A percentile compares a stretch with the other conserved stretches of the same genome.
Conservation (phyloP, 768 basidiomycete species). For the Boletus rex-veris region DNA sequence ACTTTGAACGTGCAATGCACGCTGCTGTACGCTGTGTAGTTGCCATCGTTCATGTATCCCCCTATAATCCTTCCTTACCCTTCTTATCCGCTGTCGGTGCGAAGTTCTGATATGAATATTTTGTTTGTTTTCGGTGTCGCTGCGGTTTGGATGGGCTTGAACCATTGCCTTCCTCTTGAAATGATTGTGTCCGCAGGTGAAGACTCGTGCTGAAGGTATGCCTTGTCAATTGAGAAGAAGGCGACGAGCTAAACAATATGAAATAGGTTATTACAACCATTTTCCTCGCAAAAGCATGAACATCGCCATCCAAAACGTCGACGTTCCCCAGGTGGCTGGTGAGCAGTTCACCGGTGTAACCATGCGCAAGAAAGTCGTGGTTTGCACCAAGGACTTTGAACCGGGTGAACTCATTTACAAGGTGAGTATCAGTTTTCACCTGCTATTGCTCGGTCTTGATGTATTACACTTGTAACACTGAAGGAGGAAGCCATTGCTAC, state of each 20-base stretch:
- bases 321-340: constrained; percentile 20
- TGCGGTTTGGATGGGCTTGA: constrained; percentile 16
- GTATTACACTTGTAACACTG: constrained; percentile 3
- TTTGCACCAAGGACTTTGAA: constrained; percentile 63
- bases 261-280: constrained; percentile 66
- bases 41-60: constrained; percentile 25
- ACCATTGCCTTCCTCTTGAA: constrained; percentile 7
- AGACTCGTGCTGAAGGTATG: constrained; percentile 74
- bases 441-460: background rate
- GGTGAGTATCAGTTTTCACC: constrained; percentile 35
- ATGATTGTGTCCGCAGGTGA: constrained; percentile 46
- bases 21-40: constrained; percentile 33
- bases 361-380: constrained; percentile 49
- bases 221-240: constrained; percentile 17
- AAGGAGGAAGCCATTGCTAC: constrained; percentile 76
- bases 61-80: constrained; percentile 19
- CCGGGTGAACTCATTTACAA: constrained; percentile 77
- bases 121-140: constrained; percentile 26
- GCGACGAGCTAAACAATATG: constrained; percentile 16
- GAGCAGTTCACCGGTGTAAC: constrained; percentile 13
- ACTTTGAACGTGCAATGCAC: constrained; percentile 27
- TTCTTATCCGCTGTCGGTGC: constrained; percentile 22
- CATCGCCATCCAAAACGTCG: constrained; percentile 51
- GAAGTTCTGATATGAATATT: constrained; percentile 61
- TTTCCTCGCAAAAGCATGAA: constrained; percentile 77